phyloP scores from a whole-genome alignment of 225 moss, liverwort and hornwort species.

The Pseudoscleropodium purum region DNA sequence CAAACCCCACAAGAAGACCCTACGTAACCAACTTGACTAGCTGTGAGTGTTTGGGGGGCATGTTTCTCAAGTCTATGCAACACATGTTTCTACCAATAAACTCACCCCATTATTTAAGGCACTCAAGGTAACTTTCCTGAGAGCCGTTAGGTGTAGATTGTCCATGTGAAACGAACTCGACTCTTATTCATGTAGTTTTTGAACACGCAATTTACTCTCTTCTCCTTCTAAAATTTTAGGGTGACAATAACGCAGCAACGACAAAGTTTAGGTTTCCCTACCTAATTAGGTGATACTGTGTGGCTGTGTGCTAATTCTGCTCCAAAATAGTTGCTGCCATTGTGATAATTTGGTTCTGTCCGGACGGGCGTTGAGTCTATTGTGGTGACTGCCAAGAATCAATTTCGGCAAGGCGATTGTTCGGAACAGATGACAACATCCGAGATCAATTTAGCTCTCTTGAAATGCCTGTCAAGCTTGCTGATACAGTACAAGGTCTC shows the following conservation, averaged over 20 bases:
- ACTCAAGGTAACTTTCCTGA: background rate
- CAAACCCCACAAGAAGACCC: background rate
- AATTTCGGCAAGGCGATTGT: background rate
- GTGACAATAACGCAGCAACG: background rate
- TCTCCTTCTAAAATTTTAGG: background rate
- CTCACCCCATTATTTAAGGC: too few relatives aligned
- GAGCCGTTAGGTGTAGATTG: background rate
- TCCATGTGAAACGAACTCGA: background rate
- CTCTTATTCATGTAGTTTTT: background rate
- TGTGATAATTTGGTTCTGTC: background rate
- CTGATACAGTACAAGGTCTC: too few relatives aligned
- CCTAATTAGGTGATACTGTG: background rate
- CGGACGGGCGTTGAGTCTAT: background rate
- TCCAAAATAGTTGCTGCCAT: background rate
- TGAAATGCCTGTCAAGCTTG: background rate
- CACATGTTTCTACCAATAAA: background rate
- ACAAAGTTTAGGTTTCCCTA: too few relatives aligned
- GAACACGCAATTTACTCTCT: background rate
- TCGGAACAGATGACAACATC: background rate
- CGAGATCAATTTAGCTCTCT: background rate
- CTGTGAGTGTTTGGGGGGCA: background rate
- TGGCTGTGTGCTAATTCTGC: background rate
- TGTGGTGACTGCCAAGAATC: background rate
- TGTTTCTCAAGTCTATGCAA: background rate
- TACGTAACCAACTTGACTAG: background rate